Conservation (phyloP, 441 rosid genomes). For the Jatropha podagrica region DNA sequence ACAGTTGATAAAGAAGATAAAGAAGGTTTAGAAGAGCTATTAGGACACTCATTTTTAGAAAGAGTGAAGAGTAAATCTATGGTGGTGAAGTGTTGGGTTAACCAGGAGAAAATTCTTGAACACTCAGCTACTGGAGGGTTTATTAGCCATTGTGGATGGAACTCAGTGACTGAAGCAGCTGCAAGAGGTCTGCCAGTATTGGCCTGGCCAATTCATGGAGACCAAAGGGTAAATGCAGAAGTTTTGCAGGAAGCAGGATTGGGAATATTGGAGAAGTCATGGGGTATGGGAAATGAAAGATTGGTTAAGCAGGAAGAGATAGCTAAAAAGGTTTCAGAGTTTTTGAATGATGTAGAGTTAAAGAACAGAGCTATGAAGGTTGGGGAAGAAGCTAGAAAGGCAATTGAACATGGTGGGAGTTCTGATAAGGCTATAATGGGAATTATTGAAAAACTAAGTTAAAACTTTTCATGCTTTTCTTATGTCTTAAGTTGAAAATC, state of each 20-base stretch:
- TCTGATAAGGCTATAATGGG: neutral
- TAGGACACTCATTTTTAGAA: constrained; percentile 4
- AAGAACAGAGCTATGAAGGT: neutral
- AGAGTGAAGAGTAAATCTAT: neutral
- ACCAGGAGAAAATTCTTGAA: constrained; percentile 4
- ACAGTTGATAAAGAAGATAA: constrained; percentile 19
- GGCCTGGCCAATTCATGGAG: constrained; percentile 21
- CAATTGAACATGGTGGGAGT: neutral
- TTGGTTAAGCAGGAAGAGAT: neutral
- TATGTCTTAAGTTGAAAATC: neutral
- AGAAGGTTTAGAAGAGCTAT: neutral
- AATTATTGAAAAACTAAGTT: neutral
- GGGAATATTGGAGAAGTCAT: neutral
- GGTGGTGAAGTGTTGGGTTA: constrained; percentile 22
- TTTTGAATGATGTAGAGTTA: neutral
- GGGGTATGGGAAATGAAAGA: constrained; percentile 1
- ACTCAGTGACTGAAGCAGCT: constrained; percentile 11
- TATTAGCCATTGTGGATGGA: constrained; percentile 22
- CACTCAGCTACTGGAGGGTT: constrained; percentile 17
- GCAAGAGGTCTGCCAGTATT: constrained; percentile 8
- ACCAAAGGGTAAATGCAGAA: constrained; percentile 14
- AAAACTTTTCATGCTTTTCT: neutral
- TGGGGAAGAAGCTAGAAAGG: constrained; percentile 2
- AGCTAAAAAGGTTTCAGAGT: neutral
- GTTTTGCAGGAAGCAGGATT: constrained; percentile 7